phyloP scores from a whole-genome alignment of 371 early-diverging fungal genomes.

The Mucor lusitanicus region DNA sequence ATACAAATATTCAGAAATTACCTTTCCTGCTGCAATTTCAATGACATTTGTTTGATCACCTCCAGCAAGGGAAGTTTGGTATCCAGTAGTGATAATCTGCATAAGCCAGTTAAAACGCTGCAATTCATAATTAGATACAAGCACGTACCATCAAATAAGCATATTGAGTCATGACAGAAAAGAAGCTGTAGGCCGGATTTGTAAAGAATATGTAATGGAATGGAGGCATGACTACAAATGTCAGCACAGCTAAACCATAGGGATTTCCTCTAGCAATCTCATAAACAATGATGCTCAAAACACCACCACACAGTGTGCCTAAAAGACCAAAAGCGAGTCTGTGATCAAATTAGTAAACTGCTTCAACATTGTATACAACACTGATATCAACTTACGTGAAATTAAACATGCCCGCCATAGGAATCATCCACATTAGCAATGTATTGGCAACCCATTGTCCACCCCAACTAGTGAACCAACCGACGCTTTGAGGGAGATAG shows the following conservation, averaged over 20 bases:
- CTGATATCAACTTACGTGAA: constrained; percentile 24
- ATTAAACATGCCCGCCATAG: constrained; percentile 38
- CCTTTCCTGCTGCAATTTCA: constrained; percentile 46
- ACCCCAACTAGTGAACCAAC: constrained; percentile 41
- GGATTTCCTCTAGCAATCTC: constrained; percentile 44
- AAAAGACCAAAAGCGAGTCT: constrained; percentile 30
- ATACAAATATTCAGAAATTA: background rate
- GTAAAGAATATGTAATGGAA: constrained; percentile 33
- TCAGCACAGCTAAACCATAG: constrained; percentile 36
- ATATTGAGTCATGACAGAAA: constrained; percentile 31
- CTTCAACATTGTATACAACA: background rate
- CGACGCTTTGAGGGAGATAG: constrained; percentile 26
- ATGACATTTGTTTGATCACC: constrained; percentile 16
- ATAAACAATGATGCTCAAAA: constrained; percentile 45
- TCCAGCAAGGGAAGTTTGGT: constrained; percentile 19
- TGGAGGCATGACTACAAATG: constrained; percentile 22
- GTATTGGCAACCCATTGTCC: constrained; percentile 48
- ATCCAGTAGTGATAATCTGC: constrained; percentile 27
- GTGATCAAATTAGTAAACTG: background rate
- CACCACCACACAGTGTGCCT: constrained; percentile 34
- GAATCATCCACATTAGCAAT: constrained; percentile 40
- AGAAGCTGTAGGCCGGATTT: constrained; percentile 15
- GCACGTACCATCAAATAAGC: constrained; percentile 26
- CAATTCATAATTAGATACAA: too few species aligned
- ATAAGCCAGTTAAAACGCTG: background rate